phyloP scores from a whole-genome alignment of 345 rosid species.

The Garcia nutans region DNA sequence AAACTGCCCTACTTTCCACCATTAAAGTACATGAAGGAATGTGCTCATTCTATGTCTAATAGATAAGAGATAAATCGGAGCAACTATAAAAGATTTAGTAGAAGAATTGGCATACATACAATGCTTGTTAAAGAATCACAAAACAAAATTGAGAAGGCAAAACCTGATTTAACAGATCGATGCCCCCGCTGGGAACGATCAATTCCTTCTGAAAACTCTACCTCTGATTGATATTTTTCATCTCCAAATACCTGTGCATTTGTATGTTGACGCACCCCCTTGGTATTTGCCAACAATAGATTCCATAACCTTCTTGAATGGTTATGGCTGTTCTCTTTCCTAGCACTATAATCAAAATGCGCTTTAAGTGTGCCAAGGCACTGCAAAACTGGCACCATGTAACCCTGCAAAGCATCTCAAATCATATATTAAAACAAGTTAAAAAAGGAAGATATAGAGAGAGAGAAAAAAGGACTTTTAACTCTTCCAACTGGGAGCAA shows the following conservation, averaged over 20 bases:
- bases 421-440: conserved; percentile 24
- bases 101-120: not conserved
- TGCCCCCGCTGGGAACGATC: conserved; percentile 1
- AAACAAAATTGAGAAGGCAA: not conserved
- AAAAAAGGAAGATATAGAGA: conserved; percentile 2
- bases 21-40: not conserved
- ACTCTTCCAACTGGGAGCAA: conserved; percentile 5
- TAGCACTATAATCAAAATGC: conserved; percentile 38
- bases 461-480: not conserved
- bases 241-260: conserved; percentile 4
- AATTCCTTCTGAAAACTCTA: conserved; percentile 9
- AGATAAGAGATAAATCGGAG: not conserved
- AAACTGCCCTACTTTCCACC: not conserved
- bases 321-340: conserved; percentile 34
- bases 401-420: conserved; percentile 49
- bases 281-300: conserved; percentile 22
- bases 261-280: conserved; percentile 9
- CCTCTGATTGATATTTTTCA: not conserved
- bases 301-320: conserved; percentile 55
- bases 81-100: not conserved
- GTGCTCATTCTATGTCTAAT: not conserved
- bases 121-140: not conserved
- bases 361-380: conserved; percentile 66
- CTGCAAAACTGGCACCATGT: conserved; percentile 67
- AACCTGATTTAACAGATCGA: conserved; percentile 13